Evolutionary conservation across 2,329 filamentous ascomycete species (phyloP).

Genomic region (Aspergillus aculeatinus): DNA sequence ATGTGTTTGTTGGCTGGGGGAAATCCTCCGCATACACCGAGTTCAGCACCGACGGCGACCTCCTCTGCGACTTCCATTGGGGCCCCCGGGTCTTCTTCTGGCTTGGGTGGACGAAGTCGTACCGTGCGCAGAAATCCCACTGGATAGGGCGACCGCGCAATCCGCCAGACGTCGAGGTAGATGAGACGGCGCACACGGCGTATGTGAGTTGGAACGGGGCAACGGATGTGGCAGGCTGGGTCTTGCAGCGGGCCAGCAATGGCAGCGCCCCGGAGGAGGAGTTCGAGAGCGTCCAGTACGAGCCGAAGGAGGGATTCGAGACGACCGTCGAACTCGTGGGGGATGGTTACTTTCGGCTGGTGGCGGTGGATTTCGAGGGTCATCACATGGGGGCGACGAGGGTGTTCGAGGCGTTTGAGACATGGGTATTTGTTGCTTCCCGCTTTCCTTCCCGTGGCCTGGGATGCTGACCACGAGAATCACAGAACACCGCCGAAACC

Average conservation of each 20-base stretch:
- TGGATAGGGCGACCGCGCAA: conserved; percentile 54
- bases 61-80: conserved; percentile 31
- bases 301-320: conserved; percentile 24
- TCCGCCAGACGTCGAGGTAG: conserved; percentile 23
- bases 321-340: conserved; percentile 1
- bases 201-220: conserved; percentile 41
- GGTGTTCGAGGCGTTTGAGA: conserved; percentile 6
- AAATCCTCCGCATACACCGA: conserved; percentile 53
- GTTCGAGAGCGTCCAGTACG: conserved; percentile 15
- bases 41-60: conserved; percentile 29
- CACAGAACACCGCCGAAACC: neutral
- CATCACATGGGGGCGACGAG: conserved; percentile 23
- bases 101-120: conserved; percentile 53
- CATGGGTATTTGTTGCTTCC: neutral
- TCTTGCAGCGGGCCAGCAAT: conserved; percentile 22
- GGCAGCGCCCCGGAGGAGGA: conserved; percentile 14
- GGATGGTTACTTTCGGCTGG: conserved; percentile 20
- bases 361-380: conserved; percentile 21
- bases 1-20: conserved; percentile 53
- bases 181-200: conserved; percentile 11
- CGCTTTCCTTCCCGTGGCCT: neutral
- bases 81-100: conserved; percentile 49
- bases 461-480: neutral
- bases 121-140: conserved; percentile 54
- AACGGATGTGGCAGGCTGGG: conserved; percentile 34